Percentiles rank a stretch among this genome's conserved stretches.
These are phyloP conservation scores for Aspergillus sp. DNA, from an alignment of 2,329 filamentous ascomycete species.

Conservation along the genomic window DNA sequence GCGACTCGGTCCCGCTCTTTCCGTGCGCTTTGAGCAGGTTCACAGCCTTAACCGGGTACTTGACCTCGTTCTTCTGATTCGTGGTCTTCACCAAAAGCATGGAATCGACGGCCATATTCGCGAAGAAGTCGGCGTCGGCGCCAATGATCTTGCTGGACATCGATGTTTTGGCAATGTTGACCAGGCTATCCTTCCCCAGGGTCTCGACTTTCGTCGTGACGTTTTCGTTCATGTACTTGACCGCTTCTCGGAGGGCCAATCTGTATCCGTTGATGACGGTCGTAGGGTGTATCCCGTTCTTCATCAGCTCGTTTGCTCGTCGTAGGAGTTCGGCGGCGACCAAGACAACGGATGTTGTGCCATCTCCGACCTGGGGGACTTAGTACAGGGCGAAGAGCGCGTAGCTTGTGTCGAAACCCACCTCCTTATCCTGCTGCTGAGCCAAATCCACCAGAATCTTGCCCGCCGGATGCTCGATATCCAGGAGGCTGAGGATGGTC, in stretches of 20 bases:
- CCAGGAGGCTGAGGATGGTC: slow-evolving; percentile 87
- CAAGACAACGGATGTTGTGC: slow-evolving; percentile 93
- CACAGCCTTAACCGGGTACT: slow-evolving; percentile 98
- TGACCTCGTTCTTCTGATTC: slow-evolving; percentile 81
- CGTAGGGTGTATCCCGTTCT: slow-evolving; percentile 98
- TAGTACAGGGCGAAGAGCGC: slow-evolving; percentile 2
- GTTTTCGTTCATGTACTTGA: slow-evolving; percentile 99
- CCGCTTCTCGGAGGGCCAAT: slow-evolving; percentile 85
- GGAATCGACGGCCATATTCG: slow-evolving; percentile 92
- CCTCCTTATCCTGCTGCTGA: slow-evolving; percentile 96
- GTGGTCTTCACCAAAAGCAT: slow-evolving; percentile 91
- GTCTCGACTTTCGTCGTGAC: slow-evolving; percentile 92
- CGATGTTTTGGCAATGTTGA: slow-evolving; percentile 95
- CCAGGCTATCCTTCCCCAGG: slow-evolving; percentile 76
- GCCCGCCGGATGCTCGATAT: slow-evolving; percentile 94
- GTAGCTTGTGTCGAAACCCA: slow-evolving; percentile 12
- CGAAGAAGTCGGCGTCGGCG: slow-evolving; percentile 89
- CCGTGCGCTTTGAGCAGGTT: slow-evolving; percentile 98
- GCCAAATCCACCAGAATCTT: slow-evolving; percentile 97
- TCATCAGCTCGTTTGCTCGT: slow-evolving; percentile 95
- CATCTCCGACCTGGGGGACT: slow-evolving; percentile 65
- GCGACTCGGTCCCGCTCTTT: slow-evolving; percentile 78
- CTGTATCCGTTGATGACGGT: slow-evolving; percentile 99
- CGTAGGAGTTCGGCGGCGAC: slow-evolving; percentile 92
- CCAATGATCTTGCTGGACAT: slow-evolving; percentile 99